phyloP scores from a whole-genome alignment of 2,329 filamentous ascomycete species.

The Xylaria sp. region DNA sequence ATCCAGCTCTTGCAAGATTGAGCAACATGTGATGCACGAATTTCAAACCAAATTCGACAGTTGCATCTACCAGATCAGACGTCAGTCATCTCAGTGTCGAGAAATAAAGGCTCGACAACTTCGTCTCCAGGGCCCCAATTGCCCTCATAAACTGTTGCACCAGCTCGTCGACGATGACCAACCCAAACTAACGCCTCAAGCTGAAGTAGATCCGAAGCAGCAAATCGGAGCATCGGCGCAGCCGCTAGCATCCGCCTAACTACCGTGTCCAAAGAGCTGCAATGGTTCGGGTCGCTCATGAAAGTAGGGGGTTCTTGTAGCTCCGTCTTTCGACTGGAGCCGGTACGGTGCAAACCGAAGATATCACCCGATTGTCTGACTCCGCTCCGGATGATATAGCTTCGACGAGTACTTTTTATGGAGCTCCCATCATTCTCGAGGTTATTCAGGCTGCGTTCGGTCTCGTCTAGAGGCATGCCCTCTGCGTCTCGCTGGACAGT shows the following conservation, averaged over 20 bases:
- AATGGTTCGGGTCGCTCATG: constrained; percentile 81
- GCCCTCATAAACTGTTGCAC: constrained; percentile 95
- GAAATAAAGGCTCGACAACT: constrained; percentile 51
- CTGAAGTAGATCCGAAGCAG: constrained; percentile 76
- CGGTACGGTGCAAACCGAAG: constrained; percentile 60
- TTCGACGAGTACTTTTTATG: constrained; percentile 38
- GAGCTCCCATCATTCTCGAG: constrained; percentile 45
- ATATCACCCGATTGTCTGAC: constrained; percentile 53
- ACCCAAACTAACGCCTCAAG: constrained; percentile 84
- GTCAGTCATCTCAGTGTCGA: constrained; percentile 70
- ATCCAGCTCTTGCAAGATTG: constrained; percentile 47
- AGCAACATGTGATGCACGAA: constrained; percentile 45
- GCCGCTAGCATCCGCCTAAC: constrained; percentile 90
- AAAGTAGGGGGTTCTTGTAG: constrained; percentile 78
- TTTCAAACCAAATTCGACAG: constrained; percentile 38
- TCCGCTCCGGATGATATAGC: constrained; percentile 43
- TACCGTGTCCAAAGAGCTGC: constrained; percentile 81
- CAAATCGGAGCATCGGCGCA: constrained; percentile 77
- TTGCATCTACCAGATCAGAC: constrained; percentile 53
- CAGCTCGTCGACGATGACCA: constrained; percentile 77
- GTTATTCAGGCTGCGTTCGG: constrained; percentile 52
- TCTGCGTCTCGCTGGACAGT: constrained; percentile 78
- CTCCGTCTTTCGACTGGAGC: constrained; percentile 60
- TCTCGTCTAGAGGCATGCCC: constrained; percentile 69
- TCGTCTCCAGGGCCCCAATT: constrained; percentile 86